Base-by-base conservation (phyloP, 2,329 filamentous ascomycete species). In the Lizonia empirigonia region DNA sequence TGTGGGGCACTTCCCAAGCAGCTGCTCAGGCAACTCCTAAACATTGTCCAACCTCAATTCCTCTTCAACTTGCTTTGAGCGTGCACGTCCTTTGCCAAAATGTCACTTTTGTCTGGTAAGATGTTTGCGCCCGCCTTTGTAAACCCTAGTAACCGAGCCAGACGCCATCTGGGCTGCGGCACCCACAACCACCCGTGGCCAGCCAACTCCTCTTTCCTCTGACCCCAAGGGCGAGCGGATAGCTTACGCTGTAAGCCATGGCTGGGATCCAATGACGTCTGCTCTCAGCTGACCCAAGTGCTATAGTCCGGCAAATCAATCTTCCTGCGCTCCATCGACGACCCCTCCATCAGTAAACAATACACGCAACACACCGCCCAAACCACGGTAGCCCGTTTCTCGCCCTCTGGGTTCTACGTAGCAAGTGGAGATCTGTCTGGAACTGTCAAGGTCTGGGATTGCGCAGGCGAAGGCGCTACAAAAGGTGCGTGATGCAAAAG, bases 271-370 rank as follows among this genome's bases (percentile, higher is more conserved):
- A n/a, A n/a, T n/a, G n/a, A n/a, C n/a, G n/a, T n/a, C n/a, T n/a
- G n/a, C n/a, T n/a, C n/a, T n/a, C n/a, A 5, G 38, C 30, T 39
- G 22, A 36, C 37, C 23, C 5, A 26, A 44, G 53, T 38, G 13
- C 23, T 34, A 19, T 26, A 95, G 91, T 93, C 91, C 44, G 92
- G 91, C 69, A 97, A 97, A 80, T 97, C 93, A 56, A 87, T 99
- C 76, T 97, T 97, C 77, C 82, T 99, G 38, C 91, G 94, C 64
- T 92, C 87, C 57, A 96, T 99, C 78, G 93, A 99, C 77, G 80
- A 94, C 71, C 93, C 93, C 44, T 82, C 90, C 60, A 76, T 88
- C 58, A 87, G 87, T 74, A 91, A 89, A 70, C 92, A 99, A 75
- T 99, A 97, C 77, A 95, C 88, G 12, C 87, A 89, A 64, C 94